Conservation (phyloP, 768 basidiomycete species). For the Rhodotorula diobovata region DNA sequence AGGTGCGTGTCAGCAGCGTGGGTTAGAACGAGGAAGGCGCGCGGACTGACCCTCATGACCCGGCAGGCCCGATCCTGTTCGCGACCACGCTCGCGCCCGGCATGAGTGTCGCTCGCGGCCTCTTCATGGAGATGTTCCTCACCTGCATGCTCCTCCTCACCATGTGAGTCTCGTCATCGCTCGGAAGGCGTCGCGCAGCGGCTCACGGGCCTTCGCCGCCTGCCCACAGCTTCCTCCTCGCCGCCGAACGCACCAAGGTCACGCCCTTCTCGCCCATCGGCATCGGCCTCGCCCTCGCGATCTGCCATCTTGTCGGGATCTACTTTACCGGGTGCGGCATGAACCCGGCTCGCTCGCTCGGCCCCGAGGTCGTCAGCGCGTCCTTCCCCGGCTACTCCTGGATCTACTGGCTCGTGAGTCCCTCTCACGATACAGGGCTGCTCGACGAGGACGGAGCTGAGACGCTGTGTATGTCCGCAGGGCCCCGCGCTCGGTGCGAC, state of each 20-base stretch:
- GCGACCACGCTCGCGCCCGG: conserved; percentile 29
- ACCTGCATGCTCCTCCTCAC: conserved; percentile 36
- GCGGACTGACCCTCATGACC: no score
- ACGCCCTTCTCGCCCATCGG: conserved; percentile 52
- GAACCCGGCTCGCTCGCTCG: conserved; percentile 18
- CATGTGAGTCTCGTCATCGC: conserved; percentile 17
- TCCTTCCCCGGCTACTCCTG: conserved; percentile 36
- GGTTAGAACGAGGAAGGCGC: no score
- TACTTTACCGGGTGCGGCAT: background rate
- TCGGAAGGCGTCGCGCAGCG: no score
- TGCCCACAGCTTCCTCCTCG: conserved; percentile 3
- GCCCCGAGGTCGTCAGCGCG: conserved; percentile 24
- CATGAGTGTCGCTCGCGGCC: conserved; percentile 22
- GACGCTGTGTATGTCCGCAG: background rate
- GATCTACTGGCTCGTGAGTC: background rate
- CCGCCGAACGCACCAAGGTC: conserved; percentile 46
- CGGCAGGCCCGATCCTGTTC: conserved; percentile 6
- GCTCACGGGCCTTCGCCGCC: background rate
- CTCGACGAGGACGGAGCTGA: background rate
- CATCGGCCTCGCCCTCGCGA: conserved; percentile 43
- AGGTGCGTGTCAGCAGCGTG: background rate
- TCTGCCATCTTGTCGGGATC: conserved; percentile 34
- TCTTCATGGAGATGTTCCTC: conserved; percentile 41
- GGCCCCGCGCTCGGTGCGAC: conserved; percentile 2
- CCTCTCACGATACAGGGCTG: no score